Percentiles rank a stretch among this genome's conserved stretches.
Evolutionary conservation across 371 early-diverging fungal genomes (phyloP).

Genomic region (Parasitella parasitica): DNA sequence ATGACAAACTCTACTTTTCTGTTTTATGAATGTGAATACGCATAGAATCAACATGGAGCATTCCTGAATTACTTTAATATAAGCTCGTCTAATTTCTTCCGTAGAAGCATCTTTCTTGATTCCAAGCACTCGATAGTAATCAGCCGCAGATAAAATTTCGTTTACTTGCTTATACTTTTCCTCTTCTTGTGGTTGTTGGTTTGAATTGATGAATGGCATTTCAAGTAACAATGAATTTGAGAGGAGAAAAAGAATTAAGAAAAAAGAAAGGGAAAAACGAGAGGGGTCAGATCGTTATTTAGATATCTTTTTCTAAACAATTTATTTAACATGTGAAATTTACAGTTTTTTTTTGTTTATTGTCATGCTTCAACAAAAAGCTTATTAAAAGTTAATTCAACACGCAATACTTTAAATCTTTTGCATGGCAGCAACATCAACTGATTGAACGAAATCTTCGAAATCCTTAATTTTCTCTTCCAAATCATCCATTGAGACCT

Average conservation of each 20-base stretch:
- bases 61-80: slow-evolving; percentile 49
- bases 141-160: slow-evolving; percentile 34
- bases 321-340: not conserved
- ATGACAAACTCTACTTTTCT: slow-evolving; percentile 49
- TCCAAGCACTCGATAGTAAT: slow-evolving; percentile 40
- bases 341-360: not conserved
- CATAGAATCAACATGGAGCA: not conserved
- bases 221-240: not conserved
- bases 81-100: slow-evolving; percentile 46
- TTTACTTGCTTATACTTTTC: slow-evolving; percentile 43
- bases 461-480: slow-evolving; percentile 73
- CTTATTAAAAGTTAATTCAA: no score
- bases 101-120: slow-evolving; percentile 26
- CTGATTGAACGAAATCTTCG: slow-evolving; percentile 91
- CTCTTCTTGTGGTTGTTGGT: slow-evolving; percentile 12
- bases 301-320: not conserved
- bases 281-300: not conserved
- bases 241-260: not conserved
- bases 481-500: slow-evolving; percentile 75
- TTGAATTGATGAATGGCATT: slow-evolving; percentile 26
- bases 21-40: not conserved
- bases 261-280: not conserved
- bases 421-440: slow-evolving; percentile 91
- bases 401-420: slow-evolving; percentile 94
- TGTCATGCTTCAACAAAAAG: no score